Evolutionary conservation across 1,284 basidiomycete genomes (phyloP).

Genomic region (Cryptococcus sp.): DNA sequence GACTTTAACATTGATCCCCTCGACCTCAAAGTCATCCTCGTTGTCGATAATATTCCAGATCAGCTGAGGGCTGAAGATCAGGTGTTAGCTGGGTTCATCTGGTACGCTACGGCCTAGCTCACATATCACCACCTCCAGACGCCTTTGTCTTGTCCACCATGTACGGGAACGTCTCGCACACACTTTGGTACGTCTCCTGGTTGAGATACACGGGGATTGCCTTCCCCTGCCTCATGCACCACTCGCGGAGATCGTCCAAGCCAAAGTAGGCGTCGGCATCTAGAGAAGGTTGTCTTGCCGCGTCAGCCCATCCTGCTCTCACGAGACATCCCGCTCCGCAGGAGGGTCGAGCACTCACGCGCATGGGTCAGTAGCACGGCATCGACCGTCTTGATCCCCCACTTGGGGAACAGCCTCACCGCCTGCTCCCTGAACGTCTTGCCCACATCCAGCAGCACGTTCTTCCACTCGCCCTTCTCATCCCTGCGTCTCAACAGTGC

Average conservation of each 20-base stretch:
- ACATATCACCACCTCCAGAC: constrained; percentile 51
- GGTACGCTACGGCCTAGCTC: constrained; percentile 8
- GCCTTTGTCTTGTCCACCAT: constrained; percentile 49
- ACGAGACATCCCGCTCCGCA: neutral
- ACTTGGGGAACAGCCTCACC: constrained; percentile 43
- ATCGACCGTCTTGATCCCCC: constrained; percentile 48
- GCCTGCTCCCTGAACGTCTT: constrained; percentile 51
- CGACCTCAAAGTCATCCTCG: constrained; percentile 35
- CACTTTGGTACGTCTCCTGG: constrained; percentile 37
- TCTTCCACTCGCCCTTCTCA: constrained; percentile 36
- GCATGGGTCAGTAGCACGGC: constrained; percentile 52
- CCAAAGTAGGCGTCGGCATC: constrained; percentile 46
- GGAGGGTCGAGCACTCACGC: constrained; percentile 31
- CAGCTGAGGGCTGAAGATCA: constrained; percentile 29
- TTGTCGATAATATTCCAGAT: constrained; percentile 41
- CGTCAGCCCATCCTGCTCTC: constrained; percentile 1
- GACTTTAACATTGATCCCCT: constrained; percentile 37
- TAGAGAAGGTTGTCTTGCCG: neutral
- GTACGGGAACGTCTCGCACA: constrained; percentile 47
- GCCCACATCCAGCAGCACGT: constrained; percentile 51
- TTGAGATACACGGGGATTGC: constrained; percentile 46
- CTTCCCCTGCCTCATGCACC: constrained; percentile 41
- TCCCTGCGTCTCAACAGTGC: constrained; percentile 35
- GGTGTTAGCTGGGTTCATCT: neutral
- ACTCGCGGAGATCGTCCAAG: constrained; percentile 44